These are phyloP conservation scores for Cladosporium sp. DNA, from an alignment of 2,329 filamentous ascomycete species.

Conservation along the genomic window DNA sequence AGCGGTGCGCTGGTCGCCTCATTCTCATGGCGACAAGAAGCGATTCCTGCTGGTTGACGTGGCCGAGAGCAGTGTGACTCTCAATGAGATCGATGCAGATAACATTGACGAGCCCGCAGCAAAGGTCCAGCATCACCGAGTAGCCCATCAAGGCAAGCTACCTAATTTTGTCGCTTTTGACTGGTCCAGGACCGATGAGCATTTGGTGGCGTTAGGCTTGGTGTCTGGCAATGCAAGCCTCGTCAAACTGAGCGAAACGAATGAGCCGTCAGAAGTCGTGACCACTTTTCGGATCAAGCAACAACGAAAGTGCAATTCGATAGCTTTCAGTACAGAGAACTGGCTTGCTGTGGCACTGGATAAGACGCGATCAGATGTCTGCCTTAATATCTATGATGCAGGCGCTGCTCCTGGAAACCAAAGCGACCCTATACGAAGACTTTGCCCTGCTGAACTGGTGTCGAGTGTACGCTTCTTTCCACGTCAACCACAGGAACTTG, in stretches of 20 bases:
- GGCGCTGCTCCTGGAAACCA: slow-evolving; percentile 53
- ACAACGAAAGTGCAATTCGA: slow-evolving; percentile 73
- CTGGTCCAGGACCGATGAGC: slow-evolving; percentile 59
- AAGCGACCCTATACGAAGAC: slow-evolving; percentile 51
- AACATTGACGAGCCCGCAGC: slow-evolving; percentile 14
- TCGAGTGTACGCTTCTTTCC: slow-evolving; percentile 80
- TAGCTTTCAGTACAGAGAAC: slow-evolving; percentile 70
- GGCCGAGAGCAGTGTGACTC: slow-evolving; percentile 53
- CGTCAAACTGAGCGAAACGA: slow-evolving; percentile 65
- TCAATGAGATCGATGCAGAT: slow-evolving; percentile 47
- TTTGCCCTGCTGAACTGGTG: slow-evolving; percentile 64
- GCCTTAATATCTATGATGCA: slow-evolving; percentile 78
- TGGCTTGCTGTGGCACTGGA: slow-evolving; percentile 75
- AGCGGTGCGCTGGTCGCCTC: slow-evolving; percentile 61
- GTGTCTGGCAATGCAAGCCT: slow-evolving; percentile 71
- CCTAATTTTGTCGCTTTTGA: slow-evolving; percentile 62
- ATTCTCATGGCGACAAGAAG: slow-evolving; percentile 49
- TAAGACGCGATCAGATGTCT: slow-evolving; percentile 74
- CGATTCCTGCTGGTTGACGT: slow-evolving; percentile 62
- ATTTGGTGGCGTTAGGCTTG: slow-evolving; percentile 71
- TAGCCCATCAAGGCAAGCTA: slow-evolving; percentile 48
- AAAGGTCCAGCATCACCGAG: slow-evolving; percentile 48
- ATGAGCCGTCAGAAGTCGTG: slow-evolving; percentile 33
- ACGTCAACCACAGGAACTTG: slow-evolving; percentile 68
- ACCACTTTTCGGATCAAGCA: slow-evolving; percentile 71